These are phyloP conservation scores for Aureobasidium namibiae DNA, from an alignment of 2,329 filamentous ascomycete species.

Conservation along the genomic window DNA sequence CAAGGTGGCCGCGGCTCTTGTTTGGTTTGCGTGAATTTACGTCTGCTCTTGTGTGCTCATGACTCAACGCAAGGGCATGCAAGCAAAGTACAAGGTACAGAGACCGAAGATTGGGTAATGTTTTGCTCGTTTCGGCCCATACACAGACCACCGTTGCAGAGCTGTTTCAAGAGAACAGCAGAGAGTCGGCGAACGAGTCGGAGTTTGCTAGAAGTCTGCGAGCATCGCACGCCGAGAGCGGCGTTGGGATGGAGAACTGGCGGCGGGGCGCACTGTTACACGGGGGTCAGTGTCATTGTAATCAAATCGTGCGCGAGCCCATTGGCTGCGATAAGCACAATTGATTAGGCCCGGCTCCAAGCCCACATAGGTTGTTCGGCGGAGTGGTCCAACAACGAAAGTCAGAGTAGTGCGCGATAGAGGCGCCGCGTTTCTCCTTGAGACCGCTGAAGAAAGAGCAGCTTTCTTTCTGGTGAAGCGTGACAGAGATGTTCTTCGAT, in stretches of 20 bases:
- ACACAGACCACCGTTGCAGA: background rate
- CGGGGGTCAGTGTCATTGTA: slow-evolving; percentile 11
- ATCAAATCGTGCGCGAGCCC: background rate
- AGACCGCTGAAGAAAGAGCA: background rate
- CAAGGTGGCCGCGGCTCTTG: background rate
- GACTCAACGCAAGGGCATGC: background rate
- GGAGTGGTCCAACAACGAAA: slow-evolving; percentile 9
- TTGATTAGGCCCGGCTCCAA: slow-evolving; percentile 6
- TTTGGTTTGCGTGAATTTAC: slow-evolving; percentile 5
- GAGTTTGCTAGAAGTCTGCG: background rate
- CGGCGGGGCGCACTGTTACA: slow-evolving; percentile 8
- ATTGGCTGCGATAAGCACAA: slow-evolving; percentile 13
- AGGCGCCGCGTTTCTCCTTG: background rate
- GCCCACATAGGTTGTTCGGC: slow-evolving; percentile 5
- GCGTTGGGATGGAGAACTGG: background rate
- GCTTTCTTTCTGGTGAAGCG: background rate
- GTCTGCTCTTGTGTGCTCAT: slow-evolving; percentile 2
- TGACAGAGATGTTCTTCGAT: background rate
- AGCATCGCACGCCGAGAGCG: slow-evolving; percentile 8
- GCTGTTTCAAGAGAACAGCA: slow-evolving; percentile 1
- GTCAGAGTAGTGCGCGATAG: background rate
- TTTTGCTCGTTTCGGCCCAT: background rate
- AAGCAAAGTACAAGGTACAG: background rate
- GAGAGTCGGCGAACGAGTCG: background rate
- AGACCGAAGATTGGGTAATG: background rate